Percentiles rank a stretch among this genome's conserved stretches.
Evolutionary conservation across 2,329 filamentous ascomycete species (phyloP).

Genomic region (Trichoderma sp.): DNA sequence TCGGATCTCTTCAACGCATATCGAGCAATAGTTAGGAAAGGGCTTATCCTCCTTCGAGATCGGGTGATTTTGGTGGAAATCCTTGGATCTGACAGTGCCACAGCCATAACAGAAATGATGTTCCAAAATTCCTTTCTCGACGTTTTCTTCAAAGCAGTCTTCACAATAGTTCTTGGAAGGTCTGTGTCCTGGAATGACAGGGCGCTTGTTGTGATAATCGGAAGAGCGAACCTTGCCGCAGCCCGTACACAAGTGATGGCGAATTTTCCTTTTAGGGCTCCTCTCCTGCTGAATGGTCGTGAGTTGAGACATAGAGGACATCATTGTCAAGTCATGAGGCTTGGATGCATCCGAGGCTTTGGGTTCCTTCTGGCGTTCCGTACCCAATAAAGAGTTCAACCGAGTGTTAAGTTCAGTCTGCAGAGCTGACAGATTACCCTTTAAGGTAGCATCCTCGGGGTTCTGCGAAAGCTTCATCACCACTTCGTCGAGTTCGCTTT

Average conservation of each 20-base stretch:
- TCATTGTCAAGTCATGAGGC: neutral
- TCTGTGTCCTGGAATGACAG: slow-evolving; percentile 25
- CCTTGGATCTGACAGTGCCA: slow-evolving; percentile 28
- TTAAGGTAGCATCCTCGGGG: slow-evolving; percentile 26
- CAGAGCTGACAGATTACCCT: slow-evolving; percentile 26
- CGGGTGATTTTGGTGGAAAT: slow-evolving; percentile 26
- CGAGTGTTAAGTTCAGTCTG: slow-evolving; percentile 32
- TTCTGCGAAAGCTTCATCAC: slow-evolving; percentile 26
- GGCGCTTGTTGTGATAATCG: slow-evolving; percentile 36
- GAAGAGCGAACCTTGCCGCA: slow-evolving; percentile 37
- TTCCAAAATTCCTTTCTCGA: slow-evolving; percentile 25
- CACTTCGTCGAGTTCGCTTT: slow-evolving; percentile 29
- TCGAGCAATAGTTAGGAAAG: slow-evolving; percentile 34
- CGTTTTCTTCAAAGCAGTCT: slow-evolving; percentile 31
- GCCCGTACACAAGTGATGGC: slow-evolving; percentile 36
- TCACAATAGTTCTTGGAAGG: slow-evolving; percentile 36
- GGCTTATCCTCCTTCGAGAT: slow-evolving; percentile 27
- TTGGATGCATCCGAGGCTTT: neutral
- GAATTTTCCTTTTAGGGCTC: slow-evolving; percentile 24
- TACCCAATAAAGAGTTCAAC: slow-evolving; percentile 25
- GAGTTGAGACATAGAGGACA: neutral
- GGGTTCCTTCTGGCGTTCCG: neutral
- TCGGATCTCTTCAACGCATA: slow-evolving; percentile 29
- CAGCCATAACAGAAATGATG: slow-evolving; percentile 43
- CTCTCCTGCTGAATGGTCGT: slow-evolving; percentile 16